Conservation (phyloP, 2,329 filamentous ascomycete genomes). For the Colletotrichum navitas region DNA sequence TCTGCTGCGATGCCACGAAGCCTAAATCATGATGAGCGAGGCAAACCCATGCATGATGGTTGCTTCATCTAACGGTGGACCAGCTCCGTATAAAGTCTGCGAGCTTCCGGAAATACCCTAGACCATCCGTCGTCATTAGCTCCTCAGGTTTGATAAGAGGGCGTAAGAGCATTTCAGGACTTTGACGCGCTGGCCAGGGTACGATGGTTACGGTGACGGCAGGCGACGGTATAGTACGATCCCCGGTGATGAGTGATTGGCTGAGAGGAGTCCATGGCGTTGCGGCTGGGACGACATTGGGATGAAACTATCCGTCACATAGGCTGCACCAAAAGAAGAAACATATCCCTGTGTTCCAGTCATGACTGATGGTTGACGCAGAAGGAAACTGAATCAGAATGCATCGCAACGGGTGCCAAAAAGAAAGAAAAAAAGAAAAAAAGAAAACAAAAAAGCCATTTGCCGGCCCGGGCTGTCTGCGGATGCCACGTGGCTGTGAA, state of each 20-base stretch:
- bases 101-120: constrained; percentile 2
- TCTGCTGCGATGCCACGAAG: background rate
- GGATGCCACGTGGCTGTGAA: constrained; percentile 32
- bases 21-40: background rate
- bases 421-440: no score
- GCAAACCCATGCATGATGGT: background rate
- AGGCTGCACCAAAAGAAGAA: background rate
- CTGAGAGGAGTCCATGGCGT: constrained; percentile 16
- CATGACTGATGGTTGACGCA: background rate
- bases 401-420: background rate
- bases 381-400: background rate
- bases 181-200: background rate
- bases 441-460: no score
- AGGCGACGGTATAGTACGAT: background rate
- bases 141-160: background rate
- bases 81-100: background rate
- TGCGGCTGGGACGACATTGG: background rate
- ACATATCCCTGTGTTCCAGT: background rate
- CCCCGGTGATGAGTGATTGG: constrained; percentile 23
- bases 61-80: background rate
- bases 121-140: constrained; percentile 22
- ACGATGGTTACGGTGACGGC: background rate
- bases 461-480: background rate
- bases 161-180: background rate
- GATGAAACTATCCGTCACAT: background rate